Base-by-base conservation (phyloP, 768 basidiomycete genomes). In the Tremella yokohamensis region DNA sequence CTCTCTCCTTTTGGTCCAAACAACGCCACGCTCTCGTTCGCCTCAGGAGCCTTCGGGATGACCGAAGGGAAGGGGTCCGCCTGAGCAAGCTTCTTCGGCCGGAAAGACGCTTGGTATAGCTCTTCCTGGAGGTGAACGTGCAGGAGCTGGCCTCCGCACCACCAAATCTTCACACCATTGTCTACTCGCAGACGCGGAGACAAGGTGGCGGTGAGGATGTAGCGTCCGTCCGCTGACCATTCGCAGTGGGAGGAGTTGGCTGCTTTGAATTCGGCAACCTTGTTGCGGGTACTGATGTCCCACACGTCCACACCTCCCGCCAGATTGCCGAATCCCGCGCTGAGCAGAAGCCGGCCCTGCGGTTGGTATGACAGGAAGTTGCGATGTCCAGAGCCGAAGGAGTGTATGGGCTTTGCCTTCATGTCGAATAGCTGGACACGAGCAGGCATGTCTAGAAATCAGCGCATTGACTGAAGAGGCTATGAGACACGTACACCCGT, bases 331-430 rank as follows among this genome's bases (percentile, higher is more conserved):
- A 98, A 99, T 6, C 96, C 96, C 1, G 90, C 96, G 29, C 94
- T 81, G 45, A 89, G 84, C 58, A 99, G 75, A 16, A 99, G 70
- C 2, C 90, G 85, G 8, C 87, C 88, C 77, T 98, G 93, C 0
- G 93, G 89, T 76, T 94, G 96, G 83, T 94, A 98, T 18, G 86
- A 83, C 56, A 97, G 84, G 78, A 88, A 93, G 78, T 99, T 99
- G 77, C 85, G 85, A 40, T 92, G 92, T 11, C 86, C 83, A 4
- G 87, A 80, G 45, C 92, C 94, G 66, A 98, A 97, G 63, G 97
- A 92, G 74, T 93, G 86, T 38, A 94, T 79, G 1, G 86, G 82
- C 54, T 88, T 86, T 51, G 90, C 89, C 52, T 92, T 87, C 62
- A 88, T 84, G 75, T 98, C 92, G 69, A 97, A 96, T 11, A 97